Percentiles rank a stretch among this genome's conserved stretches.
These are phyloP conservation scores for Debaryomyces psychrophilus DNA, from an alignment of 1,139 yeast species.

Conservation along the genomic window DNA sequence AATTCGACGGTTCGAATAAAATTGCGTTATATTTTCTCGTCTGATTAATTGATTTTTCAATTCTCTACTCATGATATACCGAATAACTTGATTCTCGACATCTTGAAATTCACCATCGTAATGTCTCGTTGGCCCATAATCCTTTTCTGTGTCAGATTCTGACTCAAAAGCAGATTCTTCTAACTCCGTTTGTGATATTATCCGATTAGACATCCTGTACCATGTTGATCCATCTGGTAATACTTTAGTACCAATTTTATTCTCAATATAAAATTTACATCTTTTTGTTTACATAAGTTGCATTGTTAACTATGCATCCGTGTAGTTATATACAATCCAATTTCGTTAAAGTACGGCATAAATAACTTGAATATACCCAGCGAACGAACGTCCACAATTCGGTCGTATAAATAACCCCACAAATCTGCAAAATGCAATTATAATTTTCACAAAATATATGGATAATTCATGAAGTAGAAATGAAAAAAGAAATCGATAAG, in stretches of 20 bases:
- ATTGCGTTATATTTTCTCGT: slow-evolving; percentile 30
- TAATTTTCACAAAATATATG: neutral
- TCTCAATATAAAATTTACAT: neutral
- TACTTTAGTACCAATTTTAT: neutral
- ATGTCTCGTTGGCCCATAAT: neutral
- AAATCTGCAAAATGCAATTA: neutral
- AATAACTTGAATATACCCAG: neutral
- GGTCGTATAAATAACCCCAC: neutral
- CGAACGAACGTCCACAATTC: neutral
- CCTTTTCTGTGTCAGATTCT: neutral
- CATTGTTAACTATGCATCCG: neutral
- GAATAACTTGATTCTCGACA: slow-evolving; percentile 19
- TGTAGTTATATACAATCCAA: neutral
- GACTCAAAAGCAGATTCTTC: neutral
- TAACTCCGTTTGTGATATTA: slow-evolving; percentile 3
- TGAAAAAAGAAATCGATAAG: neutral
- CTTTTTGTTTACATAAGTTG: neutral
- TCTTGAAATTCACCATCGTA: slow-evolving; percentile 2
- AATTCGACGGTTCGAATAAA: slow-evolving; percentile 17
- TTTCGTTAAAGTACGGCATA: neutral
- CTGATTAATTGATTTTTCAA: slow-evolving; percentile 28
- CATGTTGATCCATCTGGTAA: neutral
- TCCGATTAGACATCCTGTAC: neutral
- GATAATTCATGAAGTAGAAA: too few relatives aligned
- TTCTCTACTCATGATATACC: slow-evolving; percentile 30